Evolutionary conservation across 116 monocot genomes (phyloP).

Genomic region (Trichopus zeylanicus): DNA sequence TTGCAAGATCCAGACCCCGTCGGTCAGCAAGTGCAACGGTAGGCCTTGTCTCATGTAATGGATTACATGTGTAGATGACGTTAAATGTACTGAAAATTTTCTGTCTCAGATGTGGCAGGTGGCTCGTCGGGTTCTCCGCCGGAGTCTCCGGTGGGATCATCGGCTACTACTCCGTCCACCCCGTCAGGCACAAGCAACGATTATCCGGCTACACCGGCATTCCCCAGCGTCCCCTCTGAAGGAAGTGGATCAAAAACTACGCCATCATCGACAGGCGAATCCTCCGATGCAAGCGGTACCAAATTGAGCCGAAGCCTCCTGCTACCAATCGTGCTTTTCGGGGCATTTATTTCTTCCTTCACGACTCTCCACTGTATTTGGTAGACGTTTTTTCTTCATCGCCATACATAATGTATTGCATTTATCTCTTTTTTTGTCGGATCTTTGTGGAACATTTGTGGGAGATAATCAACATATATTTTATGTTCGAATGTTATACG

Average conservation of each 20-base stretch:
- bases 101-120: slow-evolving; percentile 3
- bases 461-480: too few relatives aligned
- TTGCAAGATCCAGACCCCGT: slow-evolving; percentile 25
- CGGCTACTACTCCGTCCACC: too few relatives aligned
- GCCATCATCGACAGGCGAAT: slow-evolving; percentile 1
- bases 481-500: too few relatives aligned
- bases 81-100: background rate
- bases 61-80: background rate
- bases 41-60: background rate
- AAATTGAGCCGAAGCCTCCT: background rate
- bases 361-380: too few relatives aligned
- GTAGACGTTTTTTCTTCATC: too few relatives aligned
- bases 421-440: too few relatives aligned
- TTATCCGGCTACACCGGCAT: slow-evolving; percentile 1
- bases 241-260: slow-evolving; percentile 22
- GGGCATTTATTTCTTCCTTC: background rate
- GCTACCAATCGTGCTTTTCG: background rate
- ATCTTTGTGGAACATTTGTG: too few relatives aligned
- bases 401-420: too few relatives aligned
- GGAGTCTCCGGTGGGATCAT: background rate
- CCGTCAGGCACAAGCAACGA: slow-evolving; percentile 1
- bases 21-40: slow-evolving; percentile 22
- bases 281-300: slow-evolving; percentile 9
- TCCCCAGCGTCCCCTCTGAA: background rate
- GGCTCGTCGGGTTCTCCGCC: slow-evolving; percentile 12